Base-by-base conservation (phyloP, 495 filamentous ascomycete genomes). In the Aspergillus funiculosus region DNA sequence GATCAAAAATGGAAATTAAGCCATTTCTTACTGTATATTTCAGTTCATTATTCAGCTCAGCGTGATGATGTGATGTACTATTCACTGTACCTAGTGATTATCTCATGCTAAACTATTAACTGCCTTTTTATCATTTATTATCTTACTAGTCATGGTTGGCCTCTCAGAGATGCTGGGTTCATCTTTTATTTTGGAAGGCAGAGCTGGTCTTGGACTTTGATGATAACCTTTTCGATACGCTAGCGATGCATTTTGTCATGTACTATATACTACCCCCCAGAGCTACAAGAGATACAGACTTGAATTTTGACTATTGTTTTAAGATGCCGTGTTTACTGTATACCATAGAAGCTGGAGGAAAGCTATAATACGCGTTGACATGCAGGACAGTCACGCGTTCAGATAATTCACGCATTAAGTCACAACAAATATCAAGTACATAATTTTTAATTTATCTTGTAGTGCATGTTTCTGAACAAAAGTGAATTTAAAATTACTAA, bases 1-100 rank as follows among this genome's bases (percentile, higher is more conserved):
- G 62, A 46, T 69, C 31, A 52, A 43, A 20, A 57, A 28, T 15
- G 19, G n/a, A 3, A 50, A 27, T 13, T 53, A 40, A 50, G 31
- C 8, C 2, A 14, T 18, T 2, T 15, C 11, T 31, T 30, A 35
- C 30, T 19, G 39, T 27, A 14, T 29, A 36, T 48, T 20, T 31
- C 35, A 10, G 17, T 43, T 42, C 31, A 38, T 36, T 41, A 13
- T 41, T 41, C 7, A 13, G 19, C 34, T 34, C 29, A 41, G 27
- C 28, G 26, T 24, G 20, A 49, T 36, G 46, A 41, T 25, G 28
- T 25, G 20, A 31, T 40, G 25, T 48, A 19, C 14, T n/a, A 48
- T 39, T 31, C 25, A 27, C n/a, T n/a, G n/a, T n/a, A n/a, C n/a
- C n/a, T n/a, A n/a, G n/a, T n/a, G n/a, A n/a, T n/a, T n/a, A n/a